Evolutionary conservation across 2,329 filamentous ascomycete species (phyloP).

Genomic region (Polychaeton citri): DNA sequence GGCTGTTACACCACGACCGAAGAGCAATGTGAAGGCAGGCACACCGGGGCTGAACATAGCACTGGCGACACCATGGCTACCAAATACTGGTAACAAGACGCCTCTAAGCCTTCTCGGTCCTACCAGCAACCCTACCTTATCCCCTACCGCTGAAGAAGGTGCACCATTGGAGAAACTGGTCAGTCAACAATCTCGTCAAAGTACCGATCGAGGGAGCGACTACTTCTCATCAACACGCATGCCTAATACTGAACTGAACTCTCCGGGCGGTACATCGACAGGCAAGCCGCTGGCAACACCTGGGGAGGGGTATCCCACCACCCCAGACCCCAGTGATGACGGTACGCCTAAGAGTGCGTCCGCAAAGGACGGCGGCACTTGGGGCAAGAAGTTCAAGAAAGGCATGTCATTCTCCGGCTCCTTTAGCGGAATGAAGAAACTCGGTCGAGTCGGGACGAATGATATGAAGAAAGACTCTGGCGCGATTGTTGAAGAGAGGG

Average conservation of each 20-base stretch:
- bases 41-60: constrained; percentile 72
- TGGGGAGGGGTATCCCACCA: constrained; percentile 13
- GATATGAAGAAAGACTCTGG: constrained; percentile 44
- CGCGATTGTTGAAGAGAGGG: constrained; percentile 59
- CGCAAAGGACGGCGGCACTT: constrained; percentile 40
- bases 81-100: constrained; percentile 12
- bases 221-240: constrained; percentile 59
- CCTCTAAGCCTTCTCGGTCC: constrained; percentile 22
- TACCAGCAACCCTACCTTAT: constrained; percentile 20
- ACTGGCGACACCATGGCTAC: constrained; percentile 25
- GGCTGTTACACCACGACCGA: constrained; percentile 43
- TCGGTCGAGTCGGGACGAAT: constrained; percentile 54
- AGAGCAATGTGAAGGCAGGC: constrained; percentile 43
- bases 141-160: constrained; percentile 29
- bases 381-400: constrained; percentile 76
- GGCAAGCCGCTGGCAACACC: constrained; percentile 18
- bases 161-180: constrained; percentile 39
- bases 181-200: constrained; percentile 45
- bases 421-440: constrained; percentile 67
- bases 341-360: constrained; percentile 40
- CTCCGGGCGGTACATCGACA: constrained; percentile 9
- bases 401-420: constrained; percentile 37
- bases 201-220: constrained; percentile 50
- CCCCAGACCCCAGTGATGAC: constrained; percentile 27
- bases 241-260: constrained; percentile 28